phyloP scores from a whole-genome alignment of 345 rosid genomes.

The Populus davidiana region DNA sequence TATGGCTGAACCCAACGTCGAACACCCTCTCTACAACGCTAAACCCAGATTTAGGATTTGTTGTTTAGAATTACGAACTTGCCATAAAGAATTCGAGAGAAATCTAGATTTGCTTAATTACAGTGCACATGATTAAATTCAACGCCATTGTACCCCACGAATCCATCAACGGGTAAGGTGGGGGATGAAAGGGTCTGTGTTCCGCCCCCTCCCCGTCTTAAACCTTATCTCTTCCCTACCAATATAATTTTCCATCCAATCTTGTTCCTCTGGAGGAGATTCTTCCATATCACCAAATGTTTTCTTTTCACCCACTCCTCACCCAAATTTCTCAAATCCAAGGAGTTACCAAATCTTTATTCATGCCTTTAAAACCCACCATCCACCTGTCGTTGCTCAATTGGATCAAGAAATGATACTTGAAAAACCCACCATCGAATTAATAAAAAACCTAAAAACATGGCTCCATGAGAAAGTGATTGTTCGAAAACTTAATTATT shows the following conservation, averaged over 20 bases:
- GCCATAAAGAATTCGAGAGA: neutral
- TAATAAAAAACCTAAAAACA: neutral
- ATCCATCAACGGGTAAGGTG: constrained; percentile 10
- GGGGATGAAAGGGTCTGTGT: constrained; percentile 9
- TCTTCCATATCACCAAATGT: neutral
- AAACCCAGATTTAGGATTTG: too few relatives aligned
- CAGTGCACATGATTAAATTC: neutral
- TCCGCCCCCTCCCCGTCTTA: constrained; percentile 46
- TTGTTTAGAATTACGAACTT: neutral
- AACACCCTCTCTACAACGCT: too few relatives aligned
- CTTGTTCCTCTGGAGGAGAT: neutral
- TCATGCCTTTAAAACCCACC: too few relatives aligned
- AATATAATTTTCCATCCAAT: constrained; percentile 9
- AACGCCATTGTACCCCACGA: constrained; percentile 10
- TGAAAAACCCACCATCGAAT: neutral
- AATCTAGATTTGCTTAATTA: neutral
- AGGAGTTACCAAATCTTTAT: neutral
- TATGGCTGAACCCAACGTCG: too few relatives aligned
- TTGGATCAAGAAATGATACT: neutral
- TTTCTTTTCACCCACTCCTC: neutral
- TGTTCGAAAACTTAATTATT: neutral
- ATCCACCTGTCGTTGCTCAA: neutral
- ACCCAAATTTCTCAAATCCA: neutral
- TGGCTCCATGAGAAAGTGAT: neutral
- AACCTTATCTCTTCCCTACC: constrained; percentile 29